These are phyloP conservation scores for Penicillium soppii DNA, from an alignment of 495 filamentous ascomycete species.

Conservation along the genomic window DNA sequence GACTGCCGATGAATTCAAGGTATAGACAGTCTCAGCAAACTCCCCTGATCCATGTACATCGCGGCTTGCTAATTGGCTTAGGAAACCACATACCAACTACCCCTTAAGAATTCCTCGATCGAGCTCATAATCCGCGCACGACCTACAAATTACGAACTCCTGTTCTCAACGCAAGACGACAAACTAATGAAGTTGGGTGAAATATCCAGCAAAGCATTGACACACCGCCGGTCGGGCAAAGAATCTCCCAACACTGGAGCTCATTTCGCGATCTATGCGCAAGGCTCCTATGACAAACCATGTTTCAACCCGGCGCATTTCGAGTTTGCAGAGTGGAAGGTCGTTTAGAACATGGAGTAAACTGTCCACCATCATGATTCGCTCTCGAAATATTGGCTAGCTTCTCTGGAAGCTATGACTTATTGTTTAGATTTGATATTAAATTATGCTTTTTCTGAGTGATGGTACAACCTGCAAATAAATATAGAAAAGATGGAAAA, in stretches of 20 bases:
- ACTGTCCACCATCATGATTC: too few species aligned
- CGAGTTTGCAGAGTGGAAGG: slow-evolving; percentile 1
- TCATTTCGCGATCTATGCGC: slow-evolving; percentile 7
- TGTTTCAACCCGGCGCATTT: slow-evolving; percentile 5
- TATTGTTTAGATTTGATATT: too few species aligned
- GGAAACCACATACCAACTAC: background rate
- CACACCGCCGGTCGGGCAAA: slow-evolving; percentile 1
- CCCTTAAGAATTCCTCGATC: background rate
- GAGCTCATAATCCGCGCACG: background rate
- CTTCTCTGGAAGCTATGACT: too few species aligned
- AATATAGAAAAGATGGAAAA: background rate
- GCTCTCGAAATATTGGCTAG: too few species aligned
- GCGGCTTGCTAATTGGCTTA: background rate
- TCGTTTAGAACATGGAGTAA: too few species aligned
- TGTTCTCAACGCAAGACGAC: background rate
- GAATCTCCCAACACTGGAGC: slow-evolving; percentile 6
- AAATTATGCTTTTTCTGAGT: too few species aligned
- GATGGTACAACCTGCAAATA: too few species aligned
- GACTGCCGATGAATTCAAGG: background rate
- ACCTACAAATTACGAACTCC: slow-evolving; percentile 4
- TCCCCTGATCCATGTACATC: background rate
- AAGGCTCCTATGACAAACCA: slow-evolving; percentile 5
- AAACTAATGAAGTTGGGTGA: background rate
- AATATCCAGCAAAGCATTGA: slow-evolving; percentile 5
- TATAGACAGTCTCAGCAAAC: too few species aligned